Percentiles rank a stretch among this genome's conserved stretches.
Evolutionary conservation across 371 early-diverging fungal species (phyloP).

Genomic region (Apophysomyces ossiformis): DNA sequence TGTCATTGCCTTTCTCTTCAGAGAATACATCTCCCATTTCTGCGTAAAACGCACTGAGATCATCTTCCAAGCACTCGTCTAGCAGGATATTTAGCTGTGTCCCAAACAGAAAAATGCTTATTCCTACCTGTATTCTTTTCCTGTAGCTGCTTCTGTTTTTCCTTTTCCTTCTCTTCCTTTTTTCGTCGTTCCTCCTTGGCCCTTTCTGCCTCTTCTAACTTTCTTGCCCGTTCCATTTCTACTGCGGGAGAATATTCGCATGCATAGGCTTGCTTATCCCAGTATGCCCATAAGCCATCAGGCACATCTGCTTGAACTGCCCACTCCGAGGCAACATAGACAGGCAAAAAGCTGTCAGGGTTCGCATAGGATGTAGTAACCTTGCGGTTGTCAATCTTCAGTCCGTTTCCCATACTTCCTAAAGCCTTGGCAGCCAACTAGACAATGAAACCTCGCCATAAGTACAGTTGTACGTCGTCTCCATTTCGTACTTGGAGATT

Average conservation of each 20-base stretch:
- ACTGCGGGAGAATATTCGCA: slow-evolving; percentile 35
- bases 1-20: slow-evolving; percentile 34
- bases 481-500: slow-evolving; percentile 34
- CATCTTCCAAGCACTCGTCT: slow-evolving; percentile 39
- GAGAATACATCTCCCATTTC: slow-evolving; percentile 44
- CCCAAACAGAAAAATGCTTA: neutral
- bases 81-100: neutral
- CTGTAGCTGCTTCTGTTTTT: slow-evolving; percentile 16
- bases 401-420: slow-evolving; percentile 21
- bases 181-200: slow-evolving; percentile 32
- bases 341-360: slow-evolving; percentile 57
- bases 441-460: slow-evolving; percentile 9
- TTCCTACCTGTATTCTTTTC: slow-evolving; percentile 15
- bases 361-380: slow-evolving; percentile 49
- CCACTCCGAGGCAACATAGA: slow-evolving; percentile 55
- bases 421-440: slow-evolving; percentile 41
- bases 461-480: neutral
- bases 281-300: slow-evolving; percentile 52
- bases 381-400: slow-evolving; percentile 46
- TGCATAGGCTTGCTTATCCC: slow-evolving; percentile 59
- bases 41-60: slow-evolving; percentile 51
- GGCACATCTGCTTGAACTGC: slow-evolving; percentile 36
- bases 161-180: slow-evolving; percentile 25
- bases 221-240: slow-evolving; percentile 28
- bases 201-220: slow-evolving; percentile 26